phyloP scores from a whole-genome alignment of 371 early-diverging fungal species.

The Mucor mucedo region DNA sequence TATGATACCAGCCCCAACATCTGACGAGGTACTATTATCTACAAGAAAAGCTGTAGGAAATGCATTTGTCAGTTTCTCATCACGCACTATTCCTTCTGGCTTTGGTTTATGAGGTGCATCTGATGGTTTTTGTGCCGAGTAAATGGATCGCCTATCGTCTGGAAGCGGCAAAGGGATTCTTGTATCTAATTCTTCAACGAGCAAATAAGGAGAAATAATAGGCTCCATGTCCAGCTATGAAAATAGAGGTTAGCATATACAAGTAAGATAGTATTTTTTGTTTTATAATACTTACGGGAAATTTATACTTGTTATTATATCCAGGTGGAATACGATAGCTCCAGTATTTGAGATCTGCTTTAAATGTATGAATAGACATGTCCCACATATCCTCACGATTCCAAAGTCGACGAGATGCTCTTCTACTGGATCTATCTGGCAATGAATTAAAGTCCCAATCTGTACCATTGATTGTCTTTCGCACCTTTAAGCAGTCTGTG shows the following conservation, averaged over 20 bases:
- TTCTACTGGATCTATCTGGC: constrained; percentile 25
- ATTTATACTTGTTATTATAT: constrained; percentile 14
- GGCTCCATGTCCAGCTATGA: constrained; percentile 17
- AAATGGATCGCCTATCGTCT: background rate
- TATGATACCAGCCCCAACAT: background rate
- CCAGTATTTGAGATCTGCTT: constrained; percentile 37
- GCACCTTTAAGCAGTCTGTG: constrained; percentile 20
- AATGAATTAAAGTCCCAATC: constrained; percentile 36
- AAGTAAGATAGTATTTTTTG: no score
- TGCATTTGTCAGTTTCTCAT: no score
- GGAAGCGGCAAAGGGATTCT: background rate
- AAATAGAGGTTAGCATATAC: no score
- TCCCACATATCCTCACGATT: constrained; percentile 35
- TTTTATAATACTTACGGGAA: constrained; percentile 13
- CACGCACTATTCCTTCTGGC: no score
- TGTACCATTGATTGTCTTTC: constrained; percentile 14
- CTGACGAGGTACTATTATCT: background rate
- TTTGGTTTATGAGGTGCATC: no score
- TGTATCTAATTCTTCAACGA: constrained; percentile 9
- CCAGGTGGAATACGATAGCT: constrained; percentile 39
- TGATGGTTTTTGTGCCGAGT: no score
- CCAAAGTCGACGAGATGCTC: constrained; percentile 14
- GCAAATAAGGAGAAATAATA: constrained; percentile 12
- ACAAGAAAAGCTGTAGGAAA: no score
- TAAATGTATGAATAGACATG: constrained; percentile 26